phyloP scores from a whole-genome alignment of 1,284 basidiomycete species.

The Fomes fomentarius region DNA sequence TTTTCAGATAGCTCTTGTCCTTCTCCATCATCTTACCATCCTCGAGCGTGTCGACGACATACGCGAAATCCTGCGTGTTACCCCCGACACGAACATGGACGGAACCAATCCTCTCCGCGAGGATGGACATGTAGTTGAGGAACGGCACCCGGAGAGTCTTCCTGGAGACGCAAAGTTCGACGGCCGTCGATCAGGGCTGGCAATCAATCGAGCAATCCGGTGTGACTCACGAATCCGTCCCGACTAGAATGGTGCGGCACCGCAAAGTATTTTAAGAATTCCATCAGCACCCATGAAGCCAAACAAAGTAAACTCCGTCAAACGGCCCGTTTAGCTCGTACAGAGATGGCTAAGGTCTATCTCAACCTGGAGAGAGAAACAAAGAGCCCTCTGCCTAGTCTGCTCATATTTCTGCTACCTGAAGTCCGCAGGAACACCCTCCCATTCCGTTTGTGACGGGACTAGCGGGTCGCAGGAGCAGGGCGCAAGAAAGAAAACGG shows the following conservation, averaged over 20 bases:
- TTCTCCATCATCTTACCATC: conserved; percentile 55
- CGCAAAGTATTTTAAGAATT: background rate
- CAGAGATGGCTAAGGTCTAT: too few relatives aligned
- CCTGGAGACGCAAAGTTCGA: conserved; percentile 30
- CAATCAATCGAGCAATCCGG: background rate
- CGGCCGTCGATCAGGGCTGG: background rate
- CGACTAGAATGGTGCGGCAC: conserved; percentile 11
- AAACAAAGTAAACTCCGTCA: background rate
- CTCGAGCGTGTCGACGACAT: conserved; percentile 46
- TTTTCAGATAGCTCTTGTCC: conserved; percentile 41
- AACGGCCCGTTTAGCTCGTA: too few relatives aligned
- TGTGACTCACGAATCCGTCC: conserved; percentile 29
- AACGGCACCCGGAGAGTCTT: conserved; percentile 60
- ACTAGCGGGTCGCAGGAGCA: background rate
- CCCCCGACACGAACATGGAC: conserved; percentile 70
- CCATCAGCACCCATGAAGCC: background rate
- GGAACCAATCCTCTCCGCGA: conserved; percentile 57
- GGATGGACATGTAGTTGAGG: conserved; percentile 72
- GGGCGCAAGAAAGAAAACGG: background rate
- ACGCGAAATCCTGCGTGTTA: conserved; percentile 74
- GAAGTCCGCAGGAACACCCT: too few relatives aligned
- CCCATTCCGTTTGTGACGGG: too few relatives aligned
- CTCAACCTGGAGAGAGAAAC: too few relatives aligned
- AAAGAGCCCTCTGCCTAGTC: too few relatives aligned
- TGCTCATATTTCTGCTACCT: too few relatives aligned